These are phyloP conservation scores for Corymbia calophylla DNA, from an alignment of 441 rosid species.

Conservation along the genomic window DNA sequence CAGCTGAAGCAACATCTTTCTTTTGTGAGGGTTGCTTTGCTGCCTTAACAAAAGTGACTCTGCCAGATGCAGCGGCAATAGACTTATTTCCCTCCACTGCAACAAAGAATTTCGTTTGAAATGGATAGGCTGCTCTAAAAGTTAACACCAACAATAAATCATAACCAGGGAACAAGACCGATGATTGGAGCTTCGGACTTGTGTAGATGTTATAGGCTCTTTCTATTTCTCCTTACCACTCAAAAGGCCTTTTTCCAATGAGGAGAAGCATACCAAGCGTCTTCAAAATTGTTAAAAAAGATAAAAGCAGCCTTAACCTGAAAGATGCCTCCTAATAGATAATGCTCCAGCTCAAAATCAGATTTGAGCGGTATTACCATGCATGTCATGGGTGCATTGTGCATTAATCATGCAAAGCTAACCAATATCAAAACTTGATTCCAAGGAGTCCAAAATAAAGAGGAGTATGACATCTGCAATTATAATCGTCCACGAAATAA, in stretches of 20 bases:
- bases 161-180: neutral
- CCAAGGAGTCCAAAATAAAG: neutral
- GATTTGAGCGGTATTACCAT: neutral
- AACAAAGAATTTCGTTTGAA: neutral
- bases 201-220: neutral
- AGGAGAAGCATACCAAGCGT: neutral
- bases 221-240: neutral
- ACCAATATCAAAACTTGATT: neutral
- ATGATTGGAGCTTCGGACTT: neutral
- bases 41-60: conserved; percentile 32
- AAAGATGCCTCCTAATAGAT: neutral
- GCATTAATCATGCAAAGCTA: neutral
- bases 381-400: neutral
- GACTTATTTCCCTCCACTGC: conserved; percentile 40
- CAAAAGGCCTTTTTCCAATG: neutral
- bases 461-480: neutral
- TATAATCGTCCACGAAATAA: conserved; percentile 1
- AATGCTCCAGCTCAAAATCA: neutral
- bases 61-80: conserved; percentile 21
- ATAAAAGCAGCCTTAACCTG: neutral
- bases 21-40: conserved; percentile 48
- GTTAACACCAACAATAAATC: neutral
- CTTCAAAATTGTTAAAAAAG: neutral
- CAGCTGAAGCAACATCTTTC: conserved; percentile 42
- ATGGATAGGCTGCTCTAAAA: neutral